Percentiles rank a stretch among this genome's conserved stretches.
Conservation (phyloP, 345 rosid species). For the Hibiscus tridactylites region DNA sequence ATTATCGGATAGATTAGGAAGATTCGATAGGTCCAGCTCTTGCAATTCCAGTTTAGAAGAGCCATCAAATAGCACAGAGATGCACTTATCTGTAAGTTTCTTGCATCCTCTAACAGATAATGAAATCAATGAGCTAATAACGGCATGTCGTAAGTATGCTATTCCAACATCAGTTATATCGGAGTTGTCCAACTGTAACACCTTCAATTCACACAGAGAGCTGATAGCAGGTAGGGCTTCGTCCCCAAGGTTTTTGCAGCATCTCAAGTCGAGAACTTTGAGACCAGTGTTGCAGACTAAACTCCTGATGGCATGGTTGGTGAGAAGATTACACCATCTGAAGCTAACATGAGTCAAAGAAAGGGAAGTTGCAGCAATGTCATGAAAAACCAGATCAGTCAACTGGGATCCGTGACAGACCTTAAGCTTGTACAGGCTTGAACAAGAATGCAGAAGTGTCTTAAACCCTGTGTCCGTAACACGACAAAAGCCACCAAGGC, state of each 20-base stretch:
- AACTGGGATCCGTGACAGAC: conserved; percentile 67
- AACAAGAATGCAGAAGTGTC: conserved; percentile 79
- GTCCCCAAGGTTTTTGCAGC: conserved; percentile 72
- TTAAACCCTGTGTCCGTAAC: conserved; percentile 86
- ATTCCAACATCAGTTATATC: conserved; percentile 64
- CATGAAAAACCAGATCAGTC: conserved; percentile 87
- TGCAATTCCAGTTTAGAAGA: conserved; percentile 49
- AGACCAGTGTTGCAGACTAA: conserved; percentile 48
- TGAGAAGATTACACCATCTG: conserved; percentile 82
- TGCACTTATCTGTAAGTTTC: conserved; percentile 70
- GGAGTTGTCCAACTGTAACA: conserved; percentile 57
- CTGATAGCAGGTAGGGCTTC: conserved; percentile 61
- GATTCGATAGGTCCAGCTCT: conserved; percentile 78
- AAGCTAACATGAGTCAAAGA: conserved; percentile 68
- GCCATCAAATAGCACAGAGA: conserved; percentile 58
- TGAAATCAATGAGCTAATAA: conserved; percentile 50
- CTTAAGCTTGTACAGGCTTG: conserved; percentile 61
- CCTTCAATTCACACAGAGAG: conserved; percentile 41
- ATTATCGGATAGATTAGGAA: conserved; percentile 59
- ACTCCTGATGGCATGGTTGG: conserved; percentile 55
- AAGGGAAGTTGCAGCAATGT: conserved; percentile 71
- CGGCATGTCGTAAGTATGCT: conserved; percentile 34
- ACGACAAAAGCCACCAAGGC: conserved; percentile 81
- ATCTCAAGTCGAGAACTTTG: conserved; percentile 64
- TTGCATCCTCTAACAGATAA: conserved; percentile 85